phyloP scores from a whole-genome alignment of 106 monocot genomes.

The Xerophyta viscosa region DNA sequence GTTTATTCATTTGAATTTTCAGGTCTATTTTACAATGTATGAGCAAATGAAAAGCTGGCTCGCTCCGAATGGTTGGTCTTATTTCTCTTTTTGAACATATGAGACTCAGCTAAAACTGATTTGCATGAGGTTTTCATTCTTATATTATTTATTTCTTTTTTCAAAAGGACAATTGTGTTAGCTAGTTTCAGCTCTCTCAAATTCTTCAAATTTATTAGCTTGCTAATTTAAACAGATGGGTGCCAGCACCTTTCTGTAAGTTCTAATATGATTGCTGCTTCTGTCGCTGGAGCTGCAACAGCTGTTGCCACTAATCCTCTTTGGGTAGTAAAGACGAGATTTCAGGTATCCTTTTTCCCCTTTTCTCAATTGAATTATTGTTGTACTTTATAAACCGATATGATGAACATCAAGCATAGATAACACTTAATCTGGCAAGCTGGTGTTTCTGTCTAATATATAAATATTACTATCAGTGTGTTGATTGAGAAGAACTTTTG shows the following conservation, averaged over 20 bases:
- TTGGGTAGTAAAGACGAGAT: slow-evolving; percentile 80
- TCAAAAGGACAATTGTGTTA: too few relatives aligned
- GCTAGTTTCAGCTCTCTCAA: not conserved
- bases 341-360: slow-evolving; percentile 44
- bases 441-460: too few relatives aligned
- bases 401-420: too few relatives aligned
- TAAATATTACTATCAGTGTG: too few relatives aligned
- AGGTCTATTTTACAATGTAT: slow-evolving; percentile 71
- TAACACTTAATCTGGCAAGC: too few relatives aligned
- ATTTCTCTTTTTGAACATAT: too few relatives aligned
- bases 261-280: slow-evolving; percentile 57
- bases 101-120: too few relatives aligned
- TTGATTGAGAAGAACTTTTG: too few relatives aligned
- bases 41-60: slow-evolving; percentile 59
- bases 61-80: slow-evolving; percentile 33
- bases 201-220: not conserved
- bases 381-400: too few relatives aligned
- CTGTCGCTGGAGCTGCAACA: slow-evolving; percentile 69
- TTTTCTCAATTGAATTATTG: too few relatives aligned
- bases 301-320: slow-evolving; percentile 65
- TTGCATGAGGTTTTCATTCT: too few relatives aligned
- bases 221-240: slow-evolving; percentile 23
- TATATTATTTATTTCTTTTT: too few relatives aligned
- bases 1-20: slow-evolving; percentile 3
- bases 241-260: slow-evolving; percentile 39